Percentiles rank a stretch among this genome's conserved stretches.
These are phyloP conservation scores for Trifolium fragiferum DNA, from an alignment of 306 rosid species.

Conservation along the genomic window DNA sequence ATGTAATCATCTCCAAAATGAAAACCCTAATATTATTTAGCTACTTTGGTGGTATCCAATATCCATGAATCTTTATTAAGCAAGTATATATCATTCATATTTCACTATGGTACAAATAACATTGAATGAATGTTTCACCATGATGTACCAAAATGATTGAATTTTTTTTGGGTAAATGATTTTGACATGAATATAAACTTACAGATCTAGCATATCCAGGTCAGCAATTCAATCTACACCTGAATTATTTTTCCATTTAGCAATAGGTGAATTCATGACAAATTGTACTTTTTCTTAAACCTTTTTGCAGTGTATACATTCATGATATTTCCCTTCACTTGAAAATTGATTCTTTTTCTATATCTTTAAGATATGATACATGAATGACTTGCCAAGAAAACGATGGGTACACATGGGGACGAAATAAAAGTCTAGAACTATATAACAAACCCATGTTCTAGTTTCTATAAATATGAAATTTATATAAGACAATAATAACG, in stretches of 20 bases:
- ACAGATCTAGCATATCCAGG: constrained; percentile 4
- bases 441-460: constrained; percentile 46
- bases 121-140: constrained; percentile 33
- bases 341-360: constrained; percentile 37
- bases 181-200: constrained; percentile 27
- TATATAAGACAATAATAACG: constrained; percentile 26
- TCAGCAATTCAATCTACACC: constrained; percentile 32
- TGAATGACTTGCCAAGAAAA: constrained; percentile 40
- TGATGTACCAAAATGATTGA: constrained; percentile 31
- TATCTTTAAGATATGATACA: constrained; percentile 36
- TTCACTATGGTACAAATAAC: constrained; percentile 16
- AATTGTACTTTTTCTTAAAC: constrained; percentile 24
- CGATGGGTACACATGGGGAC: constrained; percentile 45
- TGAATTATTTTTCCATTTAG: constrained; percentile 30
- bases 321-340: constrained; percentile 30
- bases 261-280: constrained; percentile 32
- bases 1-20: neutral
- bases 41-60: neutral
- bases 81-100: neutral
- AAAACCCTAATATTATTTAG: neutral
- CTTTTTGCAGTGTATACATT: constrained; percentile 33
- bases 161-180: constrained; percentile 19
- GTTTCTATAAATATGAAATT: constrained; percentile 39
- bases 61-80: constrained; percentile 10
- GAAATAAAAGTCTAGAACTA: constrained; percentile 18